Evolutionary conservation across 352 stramenopile species (phyloP).

Genomic region (Globisporangium acanthophoron): DNA sequence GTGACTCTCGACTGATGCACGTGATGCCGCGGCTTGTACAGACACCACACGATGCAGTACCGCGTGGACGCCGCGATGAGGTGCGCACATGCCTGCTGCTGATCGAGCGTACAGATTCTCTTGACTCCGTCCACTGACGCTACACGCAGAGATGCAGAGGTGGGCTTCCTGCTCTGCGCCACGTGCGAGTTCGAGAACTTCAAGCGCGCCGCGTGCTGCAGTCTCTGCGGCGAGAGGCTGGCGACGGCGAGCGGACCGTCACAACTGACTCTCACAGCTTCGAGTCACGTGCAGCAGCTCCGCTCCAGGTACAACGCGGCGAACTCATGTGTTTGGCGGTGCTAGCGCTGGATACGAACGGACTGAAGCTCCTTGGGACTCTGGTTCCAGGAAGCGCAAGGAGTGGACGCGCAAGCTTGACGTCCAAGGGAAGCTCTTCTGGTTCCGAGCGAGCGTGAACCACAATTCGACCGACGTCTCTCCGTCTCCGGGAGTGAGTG

Average conservation of each 20-base stretch:
- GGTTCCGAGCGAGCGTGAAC: constrained; percentile 21
- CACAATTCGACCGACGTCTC: too few relatives aligned
- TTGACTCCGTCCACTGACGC: too few relatives aligned
- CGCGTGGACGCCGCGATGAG: too few relatives aligned
- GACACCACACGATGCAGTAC: too few relatives aligned
- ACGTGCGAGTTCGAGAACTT: constrained; percentile 39
- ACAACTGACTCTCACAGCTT: not conserved
- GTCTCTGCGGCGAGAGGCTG: constrained; percentile 19
- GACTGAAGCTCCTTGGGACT: constrained; percentile 1
- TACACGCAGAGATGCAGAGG: constrained; percentile 9
- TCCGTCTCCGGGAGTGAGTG: constrained; percentile 12
- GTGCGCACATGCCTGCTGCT: too few relatives aligned
- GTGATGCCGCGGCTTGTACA: too few relatives aligned
- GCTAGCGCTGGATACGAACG: not conserved
- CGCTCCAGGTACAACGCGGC: too few relatives aligned
- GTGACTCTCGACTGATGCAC: too few relatives aligned
- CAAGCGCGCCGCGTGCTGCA: constrained; percentile 25
- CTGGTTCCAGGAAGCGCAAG: constrained; percentile 11
- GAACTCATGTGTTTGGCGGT: too few relatives aligned
- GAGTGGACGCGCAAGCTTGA: constrained; percentile 41
- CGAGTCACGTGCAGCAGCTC: too few relatives aligned
- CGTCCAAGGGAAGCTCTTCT: constrained; percentile 24
- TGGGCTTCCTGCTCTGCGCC: constrained; percentile 22
- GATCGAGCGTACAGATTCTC: too few relatives aligned
- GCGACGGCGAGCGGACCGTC: not conserved